A percentile compares a stretch with the other conserved stretches of the same genome.
Evolutionary conservation across 176 grass and related monocot genomes (phyloP).

Genomic region (Ensete glaucum): DNA sequence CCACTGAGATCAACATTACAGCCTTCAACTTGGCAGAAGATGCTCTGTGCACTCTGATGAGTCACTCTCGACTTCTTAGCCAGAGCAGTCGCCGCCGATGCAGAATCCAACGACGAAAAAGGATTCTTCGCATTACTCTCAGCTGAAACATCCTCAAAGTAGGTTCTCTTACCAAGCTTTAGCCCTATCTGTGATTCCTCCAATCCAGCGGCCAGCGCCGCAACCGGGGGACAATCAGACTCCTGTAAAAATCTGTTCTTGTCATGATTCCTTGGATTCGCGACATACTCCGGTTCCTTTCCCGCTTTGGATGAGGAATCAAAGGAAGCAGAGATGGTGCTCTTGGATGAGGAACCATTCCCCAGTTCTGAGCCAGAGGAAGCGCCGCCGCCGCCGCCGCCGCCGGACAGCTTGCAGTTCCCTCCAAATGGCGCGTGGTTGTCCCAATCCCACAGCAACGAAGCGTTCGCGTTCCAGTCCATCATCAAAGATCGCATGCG

Average conservation of each 20-base stretch:
- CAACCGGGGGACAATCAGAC: neutral
- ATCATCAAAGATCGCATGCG: conserved; percentile 17
- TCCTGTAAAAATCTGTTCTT: neutral
- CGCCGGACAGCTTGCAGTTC: neutral
- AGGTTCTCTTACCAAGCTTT: conserved; percentile 23
- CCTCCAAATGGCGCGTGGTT: conserved; percentile 12
- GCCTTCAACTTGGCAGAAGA: conserved; percentile 74
- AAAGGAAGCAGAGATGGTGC: conserved; percentile 16
- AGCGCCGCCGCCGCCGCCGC: neutral
- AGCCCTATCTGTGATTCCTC: conserved; percentile 4
- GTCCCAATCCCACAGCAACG: conserved; percentile 83
- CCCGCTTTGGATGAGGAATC: conserved; percentile 23
- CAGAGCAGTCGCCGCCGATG: neutral
- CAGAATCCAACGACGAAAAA: neutral
- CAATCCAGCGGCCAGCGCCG: neutral
- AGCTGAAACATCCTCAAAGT: conserved; percentile 18
- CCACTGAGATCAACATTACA: conserved; percentile 71
- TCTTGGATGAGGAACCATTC: conserved; percentile 10
- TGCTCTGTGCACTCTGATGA: conserved; percentile 2
- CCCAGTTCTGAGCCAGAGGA: conserved; percentile 14
- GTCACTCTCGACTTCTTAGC: conserved; percentile 12
- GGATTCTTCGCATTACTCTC: neutral
- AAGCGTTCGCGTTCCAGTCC: conserved; percentile 52
- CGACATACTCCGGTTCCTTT: neutral
- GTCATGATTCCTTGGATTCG: neutral